Percentiles rank a stretch among this genome's conserved stretches.
Conservation (phyloP, 1,284 basidiomycete species). For the Volvariella volvacea region DNA sequence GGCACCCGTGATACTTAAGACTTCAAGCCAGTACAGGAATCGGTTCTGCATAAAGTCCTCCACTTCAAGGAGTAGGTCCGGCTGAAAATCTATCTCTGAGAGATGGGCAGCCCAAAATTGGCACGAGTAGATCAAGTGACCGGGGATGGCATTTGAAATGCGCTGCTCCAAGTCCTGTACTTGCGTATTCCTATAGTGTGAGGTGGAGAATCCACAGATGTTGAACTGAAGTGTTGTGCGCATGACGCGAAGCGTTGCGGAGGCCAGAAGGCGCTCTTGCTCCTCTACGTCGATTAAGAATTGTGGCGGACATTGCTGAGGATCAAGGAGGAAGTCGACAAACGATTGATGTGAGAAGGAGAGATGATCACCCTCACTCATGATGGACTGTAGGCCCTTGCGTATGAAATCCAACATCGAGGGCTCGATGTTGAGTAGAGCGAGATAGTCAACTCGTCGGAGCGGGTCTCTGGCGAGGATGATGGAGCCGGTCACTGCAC, state of each 20-base stretch:
- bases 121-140: slow-evolving; percentile 24
- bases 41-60: slow-evolving; percentile 16
- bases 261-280: slow-evolving; percentile 13
- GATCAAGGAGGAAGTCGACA: slow-evolving; percentile 18
- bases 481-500: slow-evolving; percentile 15
- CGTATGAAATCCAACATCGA: slow-evolving; percentile 14
- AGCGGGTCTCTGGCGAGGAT: slow-evolving; percentile 16
- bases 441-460: slow-evolving; percentile 8
- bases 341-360: slow-evolving; percentile 19
- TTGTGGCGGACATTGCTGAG: slow-evolving; percentile 8
- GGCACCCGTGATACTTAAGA: slow-evolving; percentile 23
- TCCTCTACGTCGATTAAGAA: slow-evolving; percentile 16
- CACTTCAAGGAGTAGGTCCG: slow-evolving; percentile 8
- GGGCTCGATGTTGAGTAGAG: slow-evolving; percentile 10
- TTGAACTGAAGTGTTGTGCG: slow-evolving; percentile 25
- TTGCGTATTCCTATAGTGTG: slow-evolving; percentile 17
- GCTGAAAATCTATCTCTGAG: slow-evolving; percentile 2
- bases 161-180: slow-evolving; percentile 13
- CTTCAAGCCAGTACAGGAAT: slow-evolving; percentile 31
- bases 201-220: slow-evolving; percentile 22
- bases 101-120: slow-evolving; percentile 27
- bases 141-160: slow-evolving; percentile 15
- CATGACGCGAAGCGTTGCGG: slow-evolving; percentile 19
- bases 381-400: slow-evolving; percentile 14
- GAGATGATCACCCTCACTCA: slow-evolving; percentile 11